A percentile compares a stretch with the other conserved stretches of the same genome.
Conservation (phyloP, 1,284 basidiomycete species). For the Ustilago bromivora region DNA sequence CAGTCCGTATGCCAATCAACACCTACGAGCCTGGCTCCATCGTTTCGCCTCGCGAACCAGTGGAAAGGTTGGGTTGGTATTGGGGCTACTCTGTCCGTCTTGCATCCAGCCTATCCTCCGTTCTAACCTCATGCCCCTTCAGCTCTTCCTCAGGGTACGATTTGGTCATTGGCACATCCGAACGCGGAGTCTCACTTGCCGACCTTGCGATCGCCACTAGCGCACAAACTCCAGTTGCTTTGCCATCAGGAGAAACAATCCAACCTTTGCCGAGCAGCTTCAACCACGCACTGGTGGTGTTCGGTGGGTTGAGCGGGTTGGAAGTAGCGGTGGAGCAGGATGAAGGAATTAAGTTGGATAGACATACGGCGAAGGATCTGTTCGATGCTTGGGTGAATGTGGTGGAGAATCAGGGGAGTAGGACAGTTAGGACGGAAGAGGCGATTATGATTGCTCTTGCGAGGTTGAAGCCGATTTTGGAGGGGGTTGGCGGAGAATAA, state of each 20-base stretch:
- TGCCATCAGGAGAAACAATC: constrained; percentile 20
- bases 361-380: constrained; percentile 60
- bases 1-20: constrained; percentile 53
- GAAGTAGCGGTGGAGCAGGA: constrained; percentile 66
- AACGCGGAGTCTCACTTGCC: constrained; percentile 58
- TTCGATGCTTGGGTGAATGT: constrained; percentile 69
- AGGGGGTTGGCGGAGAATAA: constrained; percentile 28
- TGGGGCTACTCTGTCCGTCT: constrained; percentile 68
- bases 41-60: constrained; percentile 64
- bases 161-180: constrained; percentile 66
- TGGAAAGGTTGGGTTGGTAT: constrained; percentile 58
- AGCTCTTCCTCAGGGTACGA: constrained; percentile 52
- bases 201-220: constrained; percentile 31
- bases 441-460: constrained; percentile 60
- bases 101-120: constrained; percentile 48
- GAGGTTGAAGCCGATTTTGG: constrained; percentile 46
- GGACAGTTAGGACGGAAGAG: constrained; percentile 68
- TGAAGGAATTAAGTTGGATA: constrained; percentile 50
- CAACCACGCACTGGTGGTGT: constrained; percentile 61
- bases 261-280: constrained; percentile 24
- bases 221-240: constrained; percentile 14
- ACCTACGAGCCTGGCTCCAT: constrained; percentile 23
- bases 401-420: constrained; percentile 62
- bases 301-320: constrained; percentile 66
- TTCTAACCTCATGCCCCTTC: constrained; percentile 46